phyloP scores from a whole-genome alignment of 164 flowering plant species.

The Brasenia schreberi region DNA sequence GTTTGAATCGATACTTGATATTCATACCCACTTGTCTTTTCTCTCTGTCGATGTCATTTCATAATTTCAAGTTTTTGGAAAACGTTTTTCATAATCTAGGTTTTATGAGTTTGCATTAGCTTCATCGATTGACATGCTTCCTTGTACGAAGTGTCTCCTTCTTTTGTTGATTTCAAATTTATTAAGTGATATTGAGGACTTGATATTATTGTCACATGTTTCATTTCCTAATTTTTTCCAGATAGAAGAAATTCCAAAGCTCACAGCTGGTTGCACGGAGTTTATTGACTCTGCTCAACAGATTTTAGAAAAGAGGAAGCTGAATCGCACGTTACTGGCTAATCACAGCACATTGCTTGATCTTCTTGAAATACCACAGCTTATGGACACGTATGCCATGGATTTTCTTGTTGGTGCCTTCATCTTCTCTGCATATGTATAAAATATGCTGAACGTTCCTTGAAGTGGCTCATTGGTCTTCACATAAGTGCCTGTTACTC shows the following conservation, averaged over 20 bases:
- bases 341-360: constrained; percentile 96
- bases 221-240: constrained; percentile 17
- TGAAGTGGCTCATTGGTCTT: background rate
- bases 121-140: background rate
- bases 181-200: background rate
- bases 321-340: constrained; percentile 74
- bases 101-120: background rate
- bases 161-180: background rate
- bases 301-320: constrained; percentile 84
- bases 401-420: background rate
- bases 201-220: background rate
- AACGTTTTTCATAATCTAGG: background rate
- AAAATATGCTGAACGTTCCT: no score
- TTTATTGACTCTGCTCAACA: constrained; percentile 85
- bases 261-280: constrained; percentile 90
- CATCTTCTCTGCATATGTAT: background rate
- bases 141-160: background rate
- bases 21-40: no score
- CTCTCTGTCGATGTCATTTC: no score
- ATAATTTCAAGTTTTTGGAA: no score
- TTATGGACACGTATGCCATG: constrained; percentile 93
- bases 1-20: no score
- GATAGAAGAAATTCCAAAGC: constrained; percentile 82
- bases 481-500: background rate
- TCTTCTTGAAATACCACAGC: constrained; percentile 99